Conservation (phyloP, 257 asterid species). For the Solanum lignicaule region DNA sequence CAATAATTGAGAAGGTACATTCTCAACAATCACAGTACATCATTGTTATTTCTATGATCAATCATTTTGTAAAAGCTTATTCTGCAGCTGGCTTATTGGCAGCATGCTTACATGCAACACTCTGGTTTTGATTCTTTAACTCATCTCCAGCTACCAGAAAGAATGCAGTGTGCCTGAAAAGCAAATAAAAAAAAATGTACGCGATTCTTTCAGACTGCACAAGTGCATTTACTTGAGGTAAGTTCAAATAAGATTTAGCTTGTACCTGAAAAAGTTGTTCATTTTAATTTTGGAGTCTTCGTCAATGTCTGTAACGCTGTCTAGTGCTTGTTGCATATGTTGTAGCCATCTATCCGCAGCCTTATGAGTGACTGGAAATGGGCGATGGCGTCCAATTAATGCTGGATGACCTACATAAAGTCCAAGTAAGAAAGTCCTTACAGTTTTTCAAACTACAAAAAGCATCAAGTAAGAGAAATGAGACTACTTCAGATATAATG, state of each 20-base stretch:
- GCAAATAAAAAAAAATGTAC: background rate
- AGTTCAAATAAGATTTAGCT: background rate
- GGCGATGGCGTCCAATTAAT: conserved; percentile 91
- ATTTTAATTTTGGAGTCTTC: conserved; percentile 67
- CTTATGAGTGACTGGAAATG: conserved; percentile 74
- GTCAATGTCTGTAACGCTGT: conserved; percentile 52
- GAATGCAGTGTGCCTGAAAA: conserved; percentile 84
- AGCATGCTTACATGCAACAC: conserved; percentile 50
- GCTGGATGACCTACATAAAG: conserved; percentile 83
- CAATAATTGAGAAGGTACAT: background rate
- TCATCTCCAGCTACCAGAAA: conserved; percentile 95
- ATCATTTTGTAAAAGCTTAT: conserved; percentile 3
- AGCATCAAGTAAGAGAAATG: background rate
- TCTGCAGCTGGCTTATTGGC: conserved; percentile 33
- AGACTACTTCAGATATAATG: background rate
- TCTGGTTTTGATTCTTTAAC: conserved; percentile 52
- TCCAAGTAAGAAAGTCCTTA: background rate
- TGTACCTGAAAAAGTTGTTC: conserved; percentile 77
- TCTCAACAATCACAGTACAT: background rate
- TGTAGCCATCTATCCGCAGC: conserved; percentile 98
- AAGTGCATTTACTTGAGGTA: background rate
- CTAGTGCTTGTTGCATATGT: conserved; percentile 87
- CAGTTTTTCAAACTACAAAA: background rate
- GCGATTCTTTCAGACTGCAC: background rate
- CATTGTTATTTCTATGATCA: background rate